Evolutionary conservation across 208 protist species (phyloP), one percentile per base, ranked within the genome.

Genomic region (Trypanosoma caninum): DNA sequence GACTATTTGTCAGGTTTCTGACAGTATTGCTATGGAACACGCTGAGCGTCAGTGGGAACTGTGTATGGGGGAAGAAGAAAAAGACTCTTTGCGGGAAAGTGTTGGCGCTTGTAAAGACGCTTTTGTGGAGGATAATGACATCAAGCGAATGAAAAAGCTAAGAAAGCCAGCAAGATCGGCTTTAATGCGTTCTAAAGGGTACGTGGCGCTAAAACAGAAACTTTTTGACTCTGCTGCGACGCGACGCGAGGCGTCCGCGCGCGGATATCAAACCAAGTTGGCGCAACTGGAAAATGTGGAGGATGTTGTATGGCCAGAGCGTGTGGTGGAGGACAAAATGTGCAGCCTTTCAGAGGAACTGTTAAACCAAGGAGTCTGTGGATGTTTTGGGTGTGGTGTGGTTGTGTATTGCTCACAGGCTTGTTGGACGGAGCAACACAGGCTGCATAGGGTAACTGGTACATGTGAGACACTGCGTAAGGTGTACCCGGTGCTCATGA

Each of bases 331-430:
- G 42, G 54, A 44, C 3, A 53, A 61, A 34, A 25, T 20, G 9
- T 30, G 18, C 14, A 33, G 30, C 18, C 34, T 78, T 23, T 30
- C 71, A 22, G 53, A 64, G 20, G 45, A 57, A 47, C 41, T 58
- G 25, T 8, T 50, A 53, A 52, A 40, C 23, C 41, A 35, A 27
- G 74, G 65, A 9, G 52, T 74, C 8, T 74, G 66, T 61, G 80
- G 82, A 38, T 89, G 82, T 55, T 27, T 54, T 23, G 67, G 78
- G 37, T 89, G 82, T 42, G 78, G 82, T 9, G 76, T 89, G 16
- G 45, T 81, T 30, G 69, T 72, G 42, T 89, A 80, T 76, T 89
- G 82, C 69, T 83, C 78, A 16, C 42, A 60, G 25, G 9, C 28
- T 4, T 89, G 82, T 55, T 84, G 72, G 78, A 48, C 31, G 11